Percentiles rank a stretch among this genome's conserved stretches.
Conservation (phyloP, 2,329 filamentous ascomycete species). For the Paraphoma sp. region DNA sequence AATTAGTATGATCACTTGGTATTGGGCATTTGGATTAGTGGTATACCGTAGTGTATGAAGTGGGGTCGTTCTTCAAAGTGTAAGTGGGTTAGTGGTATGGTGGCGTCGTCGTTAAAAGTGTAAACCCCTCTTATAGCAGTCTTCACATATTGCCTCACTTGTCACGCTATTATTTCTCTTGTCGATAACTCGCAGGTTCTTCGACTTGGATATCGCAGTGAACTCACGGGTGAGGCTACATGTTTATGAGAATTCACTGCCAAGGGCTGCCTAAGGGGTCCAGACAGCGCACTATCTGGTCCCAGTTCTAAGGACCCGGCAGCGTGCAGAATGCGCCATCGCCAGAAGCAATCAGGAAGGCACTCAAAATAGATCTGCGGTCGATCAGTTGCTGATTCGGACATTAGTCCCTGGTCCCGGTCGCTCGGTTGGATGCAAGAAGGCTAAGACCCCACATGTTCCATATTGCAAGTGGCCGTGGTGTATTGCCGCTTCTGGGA, state of each 20-base stretch:
- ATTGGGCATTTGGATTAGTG: too few species aligned
- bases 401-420: conserved; percentile 29
- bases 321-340: conserved; percentile 9
- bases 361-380: conserved; percentile 24
- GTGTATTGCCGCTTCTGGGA: conserved; percentile 20
- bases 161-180: too few species aligned
- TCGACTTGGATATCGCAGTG: neutral
- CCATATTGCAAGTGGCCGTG: conserved; percentile 22
- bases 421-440: conserved; percentile 36
- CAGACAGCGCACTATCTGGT: conserved; percentile 8
- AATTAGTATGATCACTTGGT: too few species aligned
- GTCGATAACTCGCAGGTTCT: neutral
- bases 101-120: too few species aligned
- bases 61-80: too few species aligned
- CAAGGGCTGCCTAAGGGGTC: conserved; percentile 10
- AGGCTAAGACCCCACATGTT: conserved; percentile 28
- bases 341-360: conserved; percentile 5
- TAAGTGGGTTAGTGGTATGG: too few species aligned
- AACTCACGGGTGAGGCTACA: neutral
- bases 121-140: too few species aligned
- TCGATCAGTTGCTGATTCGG: conserved; percentile 25
- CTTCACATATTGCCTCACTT: too few species aligned
- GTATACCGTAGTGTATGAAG: too few species aligned
- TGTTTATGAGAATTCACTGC: neutral
- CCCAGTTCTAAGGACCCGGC: conserved; percentile 11